Conservation (phyloP, 768 basidiomycete genomes). For the Baorangia bicolor region DNA sequence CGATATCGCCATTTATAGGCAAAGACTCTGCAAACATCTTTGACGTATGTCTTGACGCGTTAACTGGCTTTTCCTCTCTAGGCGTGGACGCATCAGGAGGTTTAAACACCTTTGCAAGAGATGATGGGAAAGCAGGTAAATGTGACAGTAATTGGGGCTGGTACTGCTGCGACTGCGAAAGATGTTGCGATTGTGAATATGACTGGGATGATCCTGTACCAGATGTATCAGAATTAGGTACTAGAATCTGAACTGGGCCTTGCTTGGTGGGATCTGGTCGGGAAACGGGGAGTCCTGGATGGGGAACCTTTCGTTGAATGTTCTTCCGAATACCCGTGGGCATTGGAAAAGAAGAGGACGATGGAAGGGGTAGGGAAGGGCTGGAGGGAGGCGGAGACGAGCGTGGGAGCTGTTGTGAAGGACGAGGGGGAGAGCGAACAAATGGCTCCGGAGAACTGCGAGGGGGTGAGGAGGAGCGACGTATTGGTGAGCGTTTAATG, state of each 20-base stretch:
- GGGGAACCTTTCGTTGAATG: slow-evolving; percentile 47
- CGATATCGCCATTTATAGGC: not conserved
- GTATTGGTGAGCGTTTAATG: slow-evolving; percentile 3
- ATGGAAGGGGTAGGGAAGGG: slow-evolving; percentile 11
- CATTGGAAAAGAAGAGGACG: slow-evolving; percentile 4
- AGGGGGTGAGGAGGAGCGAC: slow-evolving; percentile 3
- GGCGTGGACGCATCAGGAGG: slow-evolving; percentile 23
- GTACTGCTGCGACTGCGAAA: slow-evolving; percentile 33
- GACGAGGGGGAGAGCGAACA: not conserved
- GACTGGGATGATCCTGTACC: slow-evolving; percentile 34
- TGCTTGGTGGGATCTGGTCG: slow-evolving; percentile 28
- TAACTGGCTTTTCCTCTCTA: not conserved
- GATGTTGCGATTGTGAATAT: slow-evolving; percentile 28
- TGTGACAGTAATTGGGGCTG: slow-evolving; percentile 13
- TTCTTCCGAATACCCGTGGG: slow-evolving; percentile 20
- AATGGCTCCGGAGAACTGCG: slow-evolving; percentile 8
- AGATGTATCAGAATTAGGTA: slow-evolving; percentile 57
- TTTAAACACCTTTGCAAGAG: slow-evolving; percentile 22
- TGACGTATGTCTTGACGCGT: not conserved
- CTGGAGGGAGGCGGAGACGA: slow-evolving; percentile 16
- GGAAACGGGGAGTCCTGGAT: slow-evolving; percentile 37
- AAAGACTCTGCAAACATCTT: slow-evolving; percentile 3
- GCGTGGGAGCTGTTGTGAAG: slow-evolving; percentile 1
- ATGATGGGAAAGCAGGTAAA: slow-evolving; percentile 13
- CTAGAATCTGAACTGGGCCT: slow-evolving; percentile 46